Base-by-base conservation (phyloP, 2,329 filamentous ascomycete genomes). In the Alternaria angustiovoidea region DNA sequence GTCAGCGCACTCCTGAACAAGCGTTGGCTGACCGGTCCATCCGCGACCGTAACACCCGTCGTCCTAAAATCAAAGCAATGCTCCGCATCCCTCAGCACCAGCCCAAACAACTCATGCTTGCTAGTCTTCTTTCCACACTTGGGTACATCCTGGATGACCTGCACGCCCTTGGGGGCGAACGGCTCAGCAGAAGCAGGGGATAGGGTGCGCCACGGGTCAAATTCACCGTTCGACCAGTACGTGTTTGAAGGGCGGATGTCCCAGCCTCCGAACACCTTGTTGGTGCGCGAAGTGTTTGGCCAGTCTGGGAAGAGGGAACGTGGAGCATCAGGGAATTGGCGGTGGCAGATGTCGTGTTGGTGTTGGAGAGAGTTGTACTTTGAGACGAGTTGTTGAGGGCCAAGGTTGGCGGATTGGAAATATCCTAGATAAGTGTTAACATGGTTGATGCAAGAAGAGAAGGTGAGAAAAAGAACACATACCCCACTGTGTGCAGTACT, bases 401-500 rank as follows among this genome's bases (percentile, higher is more conserved):
- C 82, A 1, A 81, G 69, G 64, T 86, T 86, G 34, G 81, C 79
- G 52, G 77, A 77, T 67, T 84, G 82, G 67, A 81, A 83, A 70
- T 77, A 85, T 9, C 84, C 74, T 76, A 2, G 11, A 5, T 2
- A 18, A 5, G 14, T 26, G 56, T 69, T 51, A 67, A 48, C 36
- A 32, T 54, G 12, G 3, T 14, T 16, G 41, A 32, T 38, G 20
- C 38, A 32, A 11, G 20, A 43, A 5, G 26, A 36, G 4, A 30
- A 32, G 24, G 39, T n/a, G 32, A 11, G 20, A 11, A 11, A 34
- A 20, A 34, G 9, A 28, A 11, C 18, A 66, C 71, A 62, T 61
- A 75, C 75, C 84, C 80, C 81, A 85, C 67, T 86, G 79, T 2
- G 80, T 83, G 70, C 84, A 86, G 67, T 81, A 83, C 65, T 86